Conservation (phyloP, 148 eudicot species). For the Dysphania ambrosioides region DNA sequence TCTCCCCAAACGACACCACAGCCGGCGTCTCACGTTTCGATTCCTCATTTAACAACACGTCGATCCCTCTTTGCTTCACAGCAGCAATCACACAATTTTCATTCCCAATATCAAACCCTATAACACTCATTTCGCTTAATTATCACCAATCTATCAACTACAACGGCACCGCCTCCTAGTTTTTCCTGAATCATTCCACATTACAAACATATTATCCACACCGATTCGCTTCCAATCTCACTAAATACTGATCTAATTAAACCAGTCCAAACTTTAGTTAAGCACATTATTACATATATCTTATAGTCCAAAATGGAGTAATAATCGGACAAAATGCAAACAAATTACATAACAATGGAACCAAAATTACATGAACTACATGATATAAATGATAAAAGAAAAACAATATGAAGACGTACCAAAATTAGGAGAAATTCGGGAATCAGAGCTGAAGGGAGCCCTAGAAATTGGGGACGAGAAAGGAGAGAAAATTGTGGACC, state of each 20-base stretch:
- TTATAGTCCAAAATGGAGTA: background rate
- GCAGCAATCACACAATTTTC: slow-evolving; percentile 83
- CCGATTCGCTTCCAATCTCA: too few species aligned
- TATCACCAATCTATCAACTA: background rate
- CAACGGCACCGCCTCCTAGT: background rate
- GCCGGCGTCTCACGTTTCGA: slow-evolving; percentile 78
- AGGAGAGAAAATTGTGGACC: background rate
- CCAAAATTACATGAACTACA: background rate
- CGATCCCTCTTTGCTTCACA: slow-evolving; percentile 75
- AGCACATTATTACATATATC: background rate
- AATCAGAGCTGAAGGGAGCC: background rate
- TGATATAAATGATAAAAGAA: background rate
- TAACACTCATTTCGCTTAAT: slow-evolving; percentile 56
- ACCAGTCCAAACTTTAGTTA: background rate
- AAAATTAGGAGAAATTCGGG: background rate
- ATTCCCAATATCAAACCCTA: slow-evolving; percentile 89
- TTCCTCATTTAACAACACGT: slow-evolving; percentile 82
- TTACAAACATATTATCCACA: too few species aligned
- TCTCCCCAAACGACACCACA: slow-evolving; percentile 88
- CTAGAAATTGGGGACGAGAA: slow-evolving; percentile 5
- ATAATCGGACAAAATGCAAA: background rate
- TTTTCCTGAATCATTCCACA: too few species aligned
- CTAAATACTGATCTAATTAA: too few species aligned
- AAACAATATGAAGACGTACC: background rate
- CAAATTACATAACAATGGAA: background rate